These are phyloP conservation scores for Aeminium ludgeri DNA, from an alignment of 495 filamentous ascomycete genomes.

Conservation along the genomic window DNA sequence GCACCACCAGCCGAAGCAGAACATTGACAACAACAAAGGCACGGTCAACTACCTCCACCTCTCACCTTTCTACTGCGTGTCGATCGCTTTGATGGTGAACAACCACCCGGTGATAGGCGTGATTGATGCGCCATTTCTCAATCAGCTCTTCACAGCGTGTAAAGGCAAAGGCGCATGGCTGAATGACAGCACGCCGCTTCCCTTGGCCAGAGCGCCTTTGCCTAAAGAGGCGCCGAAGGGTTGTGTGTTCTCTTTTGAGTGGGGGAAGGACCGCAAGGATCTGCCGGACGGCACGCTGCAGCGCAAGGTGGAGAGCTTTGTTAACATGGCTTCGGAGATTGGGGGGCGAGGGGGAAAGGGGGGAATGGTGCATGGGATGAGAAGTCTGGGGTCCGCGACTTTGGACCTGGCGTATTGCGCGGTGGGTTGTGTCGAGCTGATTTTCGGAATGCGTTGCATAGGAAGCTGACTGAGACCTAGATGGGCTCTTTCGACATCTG, in stretches of 20 bases:
- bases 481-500: constrained; percentile 13
- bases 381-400: constrained; percentile 42
- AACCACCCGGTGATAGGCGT: constrained; percentile 43
- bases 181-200: constrained; percentile 41
- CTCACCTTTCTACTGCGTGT: constrained; percentile 59
- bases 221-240: constrained; percentile 43
- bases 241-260: constrained; percentile 55
- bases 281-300: constrained; percentile 42
- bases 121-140: constrained; percentile 46
- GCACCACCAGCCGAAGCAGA: background rate
- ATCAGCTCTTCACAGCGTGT: constrained; percentile 48
- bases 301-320: constrained; percentile 50
- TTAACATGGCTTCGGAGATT: constrained; percentile 50
- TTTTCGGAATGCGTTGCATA: too few species aligned
- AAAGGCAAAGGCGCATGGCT: constrained; percentile 46
- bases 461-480: too few species aligned
- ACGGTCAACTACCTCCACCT: constrained; percentile 60
- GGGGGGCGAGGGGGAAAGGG: constrained; percentile 43
- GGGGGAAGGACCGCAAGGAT: constrained; percentile 55
- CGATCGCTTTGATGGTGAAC: constrained; percentile 43
- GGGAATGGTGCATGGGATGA: constrained; percentile 42
- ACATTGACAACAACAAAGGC: constrained; percentile 16
- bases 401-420: constrained; percentile 40
- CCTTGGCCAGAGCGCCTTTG: constrained; percentile 41
- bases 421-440: constrained; percentile 39